These are phyloP conservation scores for Alloteropsis semialata DNA, from an alignment of 176 grass and related monocot genomes.

Conservation along the genomic window DNA sequence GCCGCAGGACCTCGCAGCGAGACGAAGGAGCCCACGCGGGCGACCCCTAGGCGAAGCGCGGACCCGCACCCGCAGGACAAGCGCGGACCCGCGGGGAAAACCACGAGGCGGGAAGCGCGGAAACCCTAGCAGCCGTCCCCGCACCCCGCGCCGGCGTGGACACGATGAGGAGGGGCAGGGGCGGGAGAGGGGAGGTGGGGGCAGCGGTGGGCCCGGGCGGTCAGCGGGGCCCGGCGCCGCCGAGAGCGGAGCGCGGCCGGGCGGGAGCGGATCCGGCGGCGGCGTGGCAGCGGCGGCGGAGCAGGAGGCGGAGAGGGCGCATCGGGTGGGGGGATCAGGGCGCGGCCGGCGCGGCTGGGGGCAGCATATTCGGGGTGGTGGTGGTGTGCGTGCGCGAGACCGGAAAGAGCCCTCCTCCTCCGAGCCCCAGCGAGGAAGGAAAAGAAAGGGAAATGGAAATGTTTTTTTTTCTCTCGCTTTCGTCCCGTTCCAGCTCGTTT, in stretches of 20 bases:
- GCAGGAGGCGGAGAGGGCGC: not conserved
- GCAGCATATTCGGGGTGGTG: conserved; percentile 45
- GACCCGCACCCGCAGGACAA: not conserved
- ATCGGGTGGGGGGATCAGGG: conserved; percentile 33
- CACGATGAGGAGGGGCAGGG: not conserved
- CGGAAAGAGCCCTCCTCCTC: not conserved
- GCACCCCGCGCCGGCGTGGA: not conserved
- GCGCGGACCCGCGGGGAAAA: not conserved
- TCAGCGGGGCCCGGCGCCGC: conserved; percentile 2
- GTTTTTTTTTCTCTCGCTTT: not conserved
- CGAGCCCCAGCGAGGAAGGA: conserved; percentile 12
- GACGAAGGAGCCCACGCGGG: not conserved
- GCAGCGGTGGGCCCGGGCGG: not conserved
- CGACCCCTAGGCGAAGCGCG: conserved; percentile 14
- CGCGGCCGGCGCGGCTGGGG: conserved; percentile 61
- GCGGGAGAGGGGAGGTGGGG: not conserved
- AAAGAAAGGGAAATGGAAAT: conserved; percentile 13
- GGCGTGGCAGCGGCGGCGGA: conserved; percentile 29
- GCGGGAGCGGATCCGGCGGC: conserved; percentile 36
- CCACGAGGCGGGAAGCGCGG: not conserved
- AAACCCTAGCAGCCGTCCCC: conserved; percentile 42
- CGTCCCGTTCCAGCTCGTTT: conserved; percentile 5
- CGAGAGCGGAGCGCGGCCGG: not conserved
- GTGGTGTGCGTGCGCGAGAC: conserved; percentile 31
- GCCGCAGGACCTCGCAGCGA: not conserved